Evolutionary conservation across 257 asterid species (phyloP), one percentile per base, ranked within the genome.

Genomic region (Nicotiana attenuata): DNA sequence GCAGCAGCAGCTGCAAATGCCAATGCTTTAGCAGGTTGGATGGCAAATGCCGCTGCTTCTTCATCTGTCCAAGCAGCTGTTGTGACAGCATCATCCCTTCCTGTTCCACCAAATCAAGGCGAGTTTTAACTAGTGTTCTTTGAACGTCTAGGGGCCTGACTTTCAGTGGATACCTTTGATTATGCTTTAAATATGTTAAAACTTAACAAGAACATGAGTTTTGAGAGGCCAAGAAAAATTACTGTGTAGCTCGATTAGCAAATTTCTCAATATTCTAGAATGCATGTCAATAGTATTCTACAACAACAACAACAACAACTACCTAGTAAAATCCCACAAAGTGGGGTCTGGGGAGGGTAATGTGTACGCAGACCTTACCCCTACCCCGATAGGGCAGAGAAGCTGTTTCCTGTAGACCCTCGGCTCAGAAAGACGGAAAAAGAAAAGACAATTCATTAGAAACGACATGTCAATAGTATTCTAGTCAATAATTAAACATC

Each of bases 51-150:
- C 66, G 90, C 97, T 89, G 99, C 95, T 79, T 89, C 99, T 82
- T 90, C 98, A 69, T 96, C 99, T 81, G 97, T 93, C 83, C 99
- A 96, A 88, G 97, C 99, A 79, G 97, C 97, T 53, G 95, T 92
- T 84, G 99, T 92, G 85, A 90, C 98, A 73, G 91, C 98, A 78
- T 89, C 98, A 5, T 92, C 99, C 68, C 85, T 96, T 76, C 97
- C 99, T 78, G 94, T 90, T 79, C 97, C 92, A 53, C 92, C 93
- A 65, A 96, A 90, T 89, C 99, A 94, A 92, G 98, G 99, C 52
- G 63, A 75, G 79, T 75, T 75, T 75, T 75, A 75, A 50, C 29
- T 80, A 71, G 78, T 71, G 14, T 45, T 71, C 7, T 45, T 45
- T 0, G 7, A 45, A 71, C 3, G 14, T 45, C n/a, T 45, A 45